phyloP scores from a whole-genome alignment of 495 filamentous ascomycete species.

The Penicillium silybi region DNA sequence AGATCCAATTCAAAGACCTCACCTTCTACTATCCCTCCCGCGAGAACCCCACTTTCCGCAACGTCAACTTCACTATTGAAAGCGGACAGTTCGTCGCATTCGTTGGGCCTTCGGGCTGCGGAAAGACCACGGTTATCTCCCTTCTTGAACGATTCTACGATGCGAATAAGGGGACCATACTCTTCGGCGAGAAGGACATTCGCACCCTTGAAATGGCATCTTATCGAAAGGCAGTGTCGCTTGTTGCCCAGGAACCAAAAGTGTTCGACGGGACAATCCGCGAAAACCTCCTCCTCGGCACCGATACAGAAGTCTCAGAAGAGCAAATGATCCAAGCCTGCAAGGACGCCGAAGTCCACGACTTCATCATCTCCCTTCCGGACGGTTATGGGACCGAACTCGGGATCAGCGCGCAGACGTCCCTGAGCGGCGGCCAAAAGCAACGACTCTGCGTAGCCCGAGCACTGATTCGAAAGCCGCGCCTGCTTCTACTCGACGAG shows the following conservation, averaged over 20 bases:
- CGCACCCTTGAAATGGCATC: conserved; percentile 9
- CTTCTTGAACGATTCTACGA: conserved; percentile 56
- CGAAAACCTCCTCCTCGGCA: conserved; percentile 43
- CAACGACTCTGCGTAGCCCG: conserved; percentile 51
- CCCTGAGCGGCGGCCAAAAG: conserved; percentile 40
- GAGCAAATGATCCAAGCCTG: conserved; percentile 20
- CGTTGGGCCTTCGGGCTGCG: conserved; percentile 55
- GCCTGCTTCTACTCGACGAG: conserved; percentile 53
- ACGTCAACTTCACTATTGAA: conserved; percentile 43
- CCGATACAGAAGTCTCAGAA: background rate
- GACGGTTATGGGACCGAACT: conserved; percentile 24
- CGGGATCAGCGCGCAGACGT: conserved; percentile 16
- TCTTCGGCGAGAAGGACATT: conserved; percentile 19
- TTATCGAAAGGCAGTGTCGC: conserved; percentile 24
- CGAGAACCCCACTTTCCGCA: conserved; percentile 46
- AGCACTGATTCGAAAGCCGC: conserved; percentile 43
- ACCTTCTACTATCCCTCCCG: conserved; percentile 57
- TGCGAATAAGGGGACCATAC: conserved; percentile 28
- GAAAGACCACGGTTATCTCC: conserved; percentile 53
- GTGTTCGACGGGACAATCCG: conserved; percentile 41
- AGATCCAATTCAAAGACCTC: too few species aligned
- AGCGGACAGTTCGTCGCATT: conserved; percentile 53
- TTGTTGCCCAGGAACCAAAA: conserved; percentile 42
- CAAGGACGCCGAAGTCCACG: conserved; percentile 27
- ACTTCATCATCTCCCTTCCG: conserved; percentile 33